Evolutionary conservation across 148 eudicot genomes (phyloP).

Genomic region (Rhododendron vialii): DNA sequence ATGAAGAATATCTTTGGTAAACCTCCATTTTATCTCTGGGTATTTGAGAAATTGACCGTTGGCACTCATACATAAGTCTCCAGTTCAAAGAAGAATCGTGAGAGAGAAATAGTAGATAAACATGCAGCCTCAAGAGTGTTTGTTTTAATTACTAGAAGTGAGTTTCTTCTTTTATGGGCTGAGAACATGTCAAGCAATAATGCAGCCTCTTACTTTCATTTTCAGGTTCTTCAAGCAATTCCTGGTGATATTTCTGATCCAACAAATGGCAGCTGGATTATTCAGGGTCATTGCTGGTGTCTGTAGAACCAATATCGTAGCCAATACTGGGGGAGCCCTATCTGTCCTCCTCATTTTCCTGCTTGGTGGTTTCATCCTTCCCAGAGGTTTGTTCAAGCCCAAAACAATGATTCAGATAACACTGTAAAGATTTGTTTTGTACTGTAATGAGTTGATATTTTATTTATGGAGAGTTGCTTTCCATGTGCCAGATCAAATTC

Average conservation of each 20-base stretch:
- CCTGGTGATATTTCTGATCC: slow-evolving; percentile 66
- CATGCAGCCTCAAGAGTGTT: not conserved
- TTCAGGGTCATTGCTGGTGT: slow-evolving; percentile 76
- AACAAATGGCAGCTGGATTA: slow-evolving; percentile 97
- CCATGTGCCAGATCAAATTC: slow-evolving; percentile 50
- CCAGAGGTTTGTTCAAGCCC: slow-evolving; percentile 48
- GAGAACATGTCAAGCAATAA: slow-evolving; percentile 2
- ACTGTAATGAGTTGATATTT: not conserved
- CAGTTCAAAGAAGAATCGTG: not conserved
- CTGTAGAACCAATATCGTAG: slow-evolving; percentile 86
- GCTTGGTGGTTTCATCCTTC: slow-evolving; percentile 96
- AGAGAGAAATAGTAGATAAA: not conserved
- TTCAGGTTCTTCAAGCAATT: slow-evolving; percentile 89
- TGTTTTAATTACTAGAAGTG: not conserved
- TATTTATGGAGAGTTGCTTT: not conserved
- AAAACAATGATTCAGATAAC: not conserved
- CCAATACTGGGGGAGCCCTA: slow-evolving; percentile 83
- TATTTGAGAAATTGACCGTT: not conserved
- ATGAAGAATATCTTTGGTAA: not conserved
- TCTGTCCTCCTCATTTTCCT: slow-evolving; percentile 74
- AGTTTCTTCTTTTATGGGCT: not conserved
- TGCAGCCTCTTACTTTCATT: not conserved
- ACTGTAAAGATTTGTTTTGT: not conserved
- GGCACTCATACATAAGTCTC: not conserved
- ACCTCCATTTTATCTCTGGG: not conserved